Conservation (phyloP, 805 yeast species). For the Yarrowia divulgata region DNA sequence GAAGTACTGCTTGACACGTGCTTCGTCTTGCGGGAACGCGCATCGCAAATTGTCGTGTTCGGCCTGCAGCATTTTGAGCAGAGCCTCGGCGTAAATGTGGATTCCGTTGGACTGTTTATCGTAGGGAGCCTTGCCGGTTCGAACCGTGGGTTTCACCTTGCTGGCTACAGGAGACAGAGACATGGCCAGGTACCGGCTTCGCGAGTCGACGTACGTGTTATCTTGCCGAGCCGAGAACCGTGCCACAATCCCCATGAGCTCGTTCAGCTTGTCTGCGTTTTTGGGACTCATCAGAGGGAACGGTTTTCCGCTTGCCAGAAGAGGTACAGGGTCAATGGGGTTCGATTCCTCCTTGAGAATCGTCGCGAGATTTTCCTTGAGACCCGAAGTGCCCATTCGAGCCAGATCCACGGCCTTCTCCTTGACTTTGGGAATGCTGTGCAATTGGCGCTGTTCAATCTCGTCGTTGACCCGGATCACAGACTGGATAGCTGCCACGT, state of each 20-base stretch:
- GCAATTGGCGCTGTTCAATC: constrained; percentile 45
- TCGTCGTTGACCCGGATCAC: constrained; percentile 45
- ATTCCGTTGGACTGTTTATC: constrained; percentile 70
- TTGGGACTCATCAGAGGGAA: constrained; percentile 45
- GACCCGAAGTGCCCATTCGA: constrained; percentile 61
- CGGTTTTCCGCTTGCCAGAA: constrained; percentile 53
- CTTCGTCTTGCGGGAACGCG: constrained; percentile 52
- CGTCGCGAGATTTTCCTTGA: constrained; percentile 60
- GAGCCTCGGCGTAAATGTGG: constrained; percentile 59
- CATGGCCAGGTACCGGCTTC: constrained; percentile 43
- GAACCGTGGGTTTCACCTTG: constrained; percentile 40
- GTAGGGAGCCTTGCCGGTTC: constrained; percentile 55
- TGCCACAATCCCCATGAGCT: constrained; percentile 56
- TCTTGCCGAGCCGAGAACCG: constrained; percentile 42
- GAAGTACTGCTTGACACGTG: constrained; percentile 48
- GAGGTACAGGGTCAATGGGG: constrained; percentile 57
- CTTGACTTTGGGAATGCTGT: constrained; percentile 67
- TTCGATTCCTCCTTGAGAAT: constrained; percentile 53
- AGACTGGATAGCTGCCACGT: constrained; percentile 44
- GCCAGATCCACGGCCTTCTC: constrained; percentile 65
- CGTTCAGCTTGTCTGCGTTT: constrained; percentile 51
- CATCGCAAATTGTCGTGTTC: constrained; percentile 59
- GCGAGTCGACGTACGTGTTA: constrained; percentile 45
- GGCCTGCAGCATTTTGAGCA: constrained; percentile 58
- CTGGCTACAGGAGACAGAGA: constrained; percentile 43